Evolutionary conservation across 164 flowering plant species (phyloP).

Genomic region (Chimonanthus salicifolius): DNA sequence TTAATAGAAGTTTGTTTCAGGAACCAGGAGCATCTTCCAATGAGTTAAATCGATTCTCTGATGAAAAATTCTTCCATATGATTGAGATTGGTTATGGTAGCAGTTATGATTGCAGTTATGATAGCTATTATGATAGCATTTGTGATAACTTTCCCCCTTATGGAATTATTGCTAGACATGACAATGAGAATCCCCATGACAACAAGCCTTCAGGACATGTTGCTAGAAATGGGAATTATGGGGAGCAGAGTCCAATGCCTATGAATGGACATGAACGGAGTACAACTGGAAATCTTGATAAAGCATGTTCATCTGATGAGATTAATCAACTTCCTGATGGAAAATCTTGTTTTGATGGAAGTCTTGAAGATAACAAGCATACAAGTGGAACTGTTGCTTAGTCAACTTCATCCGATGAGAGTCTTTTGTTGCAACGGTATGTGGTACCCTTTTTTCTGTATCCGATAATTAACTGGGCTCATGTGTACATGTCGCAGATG

Average conservation of each 20-base stretch:
- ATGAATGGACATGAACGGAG: conserved; percentile 11
- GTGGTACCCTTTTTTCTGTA: too few species aligned
- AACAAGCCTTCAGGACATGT: too few species aligned
- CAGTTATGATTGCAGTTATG: not conserved
- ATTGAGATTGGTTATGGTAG: not conserved
- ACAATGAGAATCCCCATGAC: too few species aligned
- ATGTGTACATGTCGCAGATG: too few species aligned
- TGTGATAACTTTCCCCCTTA: conserved; percentile 14
- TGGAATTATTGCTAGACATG: too few species aligned
- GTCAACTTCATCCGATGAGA: conserved; percentile 9
- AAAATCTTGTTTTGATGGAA: conserved; percentile 23
- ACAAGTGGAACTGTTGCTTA: conserved; percentile 67
- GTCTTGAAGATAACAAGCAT: conserved; percentile 54
- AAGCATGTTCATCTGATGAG: conserved; percentile 31
- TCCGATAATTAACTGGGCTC: too few species aligned
- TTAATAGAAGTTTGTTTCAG: conserved; percentile 28
- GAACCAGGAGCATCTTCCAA: not conserved
- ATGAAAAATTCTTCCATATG: not conserved
- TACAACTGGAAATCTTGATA: conserved; percentile 41
- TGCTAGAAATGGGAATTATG: conserved; percentile 5
- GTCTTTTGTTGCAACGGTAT: conserved; percentile 13
- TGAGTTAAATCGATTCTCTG: not conserved
- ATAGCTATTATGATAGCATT: conserved; percentile 10
- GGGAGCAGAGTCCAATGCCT: not conserved
- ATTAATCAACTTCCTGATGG: conserved; percentile 16